Conservation (phyloP, 2,329 filamentous ascomycete species). For the Phoma sp. region DNA sequence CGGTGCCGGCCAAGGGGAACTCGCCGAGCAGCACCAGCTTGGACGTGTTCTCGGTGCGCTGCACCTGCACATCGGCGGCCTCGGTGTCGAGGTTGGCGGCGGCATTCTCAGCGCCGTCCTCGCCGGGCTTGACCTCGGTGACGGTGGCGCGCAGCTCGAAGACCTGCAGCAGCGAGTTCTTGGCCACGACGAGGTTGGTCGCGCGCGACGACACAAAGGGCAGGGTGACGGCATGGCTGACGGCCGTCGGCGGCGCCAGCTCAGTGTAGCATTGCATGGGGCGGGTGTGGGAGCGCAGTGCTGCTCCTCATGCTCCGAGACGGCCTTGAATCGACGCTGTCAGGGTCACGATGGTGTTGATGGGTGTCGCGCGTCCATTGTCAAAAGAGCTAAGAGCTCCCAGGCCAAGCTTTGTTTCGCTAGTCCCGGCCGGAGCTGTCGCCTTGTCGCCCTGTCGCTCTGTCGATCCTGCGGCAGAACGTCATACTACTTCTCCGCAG, state of each 20-base stretch:
- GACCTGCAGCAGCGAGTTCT: slow-evolving; percentile 90
- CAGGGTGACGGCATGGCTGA: slow-evolving; percentile 83
- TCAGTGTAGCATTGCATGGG: slow-evolving; percentile 97
- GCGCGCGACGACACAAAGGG: slow-evolving; percentile 77
- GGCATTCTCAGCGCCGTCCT: slow-evolving; percentile 48
- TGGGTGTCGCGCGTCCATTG: too few relatives aligned
- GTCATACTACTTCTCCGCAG: slow-evolving; percentile 7
- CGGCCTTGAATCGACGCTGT: neutral
- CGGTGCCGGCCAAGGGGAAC: slow-evolving; percentile 80
- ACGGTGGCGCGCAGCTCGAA: slow-evolving; percentile 75
- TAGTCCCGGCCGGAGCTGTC: neutral
- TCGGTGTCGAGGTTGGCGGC: slow-evolving; percentile 59
- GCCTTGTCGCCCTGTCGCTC: neutral
- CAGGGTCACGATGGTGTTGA: too few relatives aligned
- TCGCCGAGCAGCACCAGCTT: slow-evolving; percentile 87
- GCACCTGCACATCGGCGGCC: slow-evolving; percentile 51
- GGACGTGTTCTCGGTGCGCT: slow-evolving; percentile 69
- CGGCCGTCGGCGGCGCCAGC: slow-evolving; percentile 89
- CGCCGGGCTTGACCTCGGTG: slow-evolving; percentile 60
- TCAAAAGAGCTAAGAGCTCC: neutral
- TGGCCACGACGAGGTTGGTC: slow-evolving; percentile 88
- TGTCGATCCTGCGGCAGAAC: slow-evolving; percentile 7
- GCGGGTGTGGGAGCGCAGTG: neutral
- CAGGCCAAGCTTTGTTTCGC: neutral
- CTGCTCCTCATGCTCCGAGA: slow-evolving; percentile 1